Percentiles rank a stretch among this genome's conserved stretches.
Evolutionary conservation across 805 yeast species (phyloP).

Genomic region (Allodekkera sacchari): DNA sequence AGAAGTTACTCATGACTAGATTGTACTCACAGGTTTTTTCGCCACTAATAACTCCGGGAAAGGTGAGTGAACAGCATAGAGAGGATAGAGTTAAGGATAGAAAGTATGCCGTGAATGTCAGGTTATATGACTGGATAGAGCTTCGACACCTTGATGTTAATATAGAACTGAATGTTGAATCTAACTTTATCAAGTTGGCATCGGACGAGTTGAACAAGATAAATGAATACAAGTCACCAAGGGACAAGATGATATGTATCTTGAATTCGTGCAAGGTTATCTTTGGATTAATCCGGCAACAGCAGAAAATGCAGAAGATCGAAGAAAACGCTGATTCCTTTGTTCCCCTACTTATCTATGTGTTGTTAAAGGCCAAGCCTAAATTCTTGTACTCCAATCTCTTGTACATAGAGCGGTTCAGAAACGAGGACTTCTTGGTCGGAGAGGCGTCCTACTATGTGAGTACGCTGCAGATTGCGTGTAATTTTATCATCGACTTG

Average conservation of each 20-base stretch:
- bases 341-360: slow-evolving; percentile 79
- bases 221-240: slow-evolving; percentile 80
- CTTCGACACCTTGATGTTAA: slow-evolving; percentile 76
- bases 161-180: slow-evolving; percentile 34
- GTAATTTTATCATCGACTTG: slow-evolving; percentile 64
- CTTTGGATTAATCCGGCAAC: slow-evolving; percentile 72
- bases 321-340: slow-evolving; percentile 91
- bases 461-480: slow-evolving; percentile 85
- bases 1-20: slow-evolving; percentile 85
- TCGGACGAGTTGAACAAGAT: slow-evolving; percentile 68
- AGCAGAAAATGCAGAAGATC: slow-evolving; percentile 29
- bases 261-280: slow-evolving; percentile 89
- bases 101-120: slow-evolving; percentile 37
- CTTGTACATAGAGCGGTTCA: slow-evolving; percentile 75
- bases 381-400: slow-evolving; percentile 65
- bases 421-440: slow-evolving; percentile 62
- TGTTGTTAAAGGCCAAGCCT: slow-evolving; percentile 64
- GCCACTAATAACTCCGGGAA: slow-evolving; percentile 41
- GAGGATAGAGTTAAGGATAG: slow-evolving; percentile 61
- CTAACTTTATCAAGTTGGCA: slow-evolving; percentile 57
- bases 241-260: slow-evolving; percentile 89
- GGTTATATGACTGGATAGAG: slow-evolving; percentile 45
- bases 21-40: slow-evolving; percentile 72
- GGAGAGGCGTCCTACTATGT: slow-evolving; percentile 92
- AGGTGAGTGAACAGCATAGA: slow-evolving; percentile 45